Conservation (phyloP, 129 eudicot species). For the Erigeron canadensis region DNA sequence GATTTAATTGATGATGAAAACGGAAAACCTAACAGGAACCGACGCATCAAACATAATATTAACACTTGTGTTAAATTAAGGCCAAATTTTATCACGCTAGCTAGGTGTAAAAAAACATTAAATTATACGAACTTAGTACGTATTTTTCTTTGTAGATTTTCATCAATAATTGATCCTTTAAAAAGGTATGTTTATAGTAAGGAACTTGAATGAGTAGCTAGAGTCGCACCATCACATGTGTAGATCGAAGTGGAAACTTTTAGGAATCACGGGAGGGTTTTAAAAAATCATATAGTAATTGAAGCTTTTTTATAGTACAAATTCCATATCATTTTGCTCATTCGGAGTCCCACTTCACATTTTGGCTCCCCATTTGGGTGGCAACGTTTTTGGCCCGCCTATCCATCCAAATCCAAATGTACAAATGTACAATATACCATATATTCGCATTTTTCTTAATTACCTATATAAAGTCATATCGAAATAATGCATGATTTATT, state of each 20-base stretch:
- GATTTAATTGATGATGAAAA: too few relatives aligned
- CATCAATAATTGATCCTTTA: too few relatives aligned
- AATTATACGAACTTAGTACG: not conserved
- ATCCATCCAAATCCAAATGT: slow-evolving; percentile 5
- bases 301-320: slow-evolving; percentile 20
- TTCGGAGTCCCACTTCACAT: not conserved
- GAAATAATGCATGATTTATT: too few relatives aligned
- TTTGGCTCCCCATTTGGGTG: slow-evolving; percentile 26
- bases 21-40: too few relatives aligned
- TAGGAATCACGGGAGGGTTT: slow-evolving; percentile 31
- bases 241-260: slow-evolving; percentile 23
- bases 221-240: slow-evolving; percentile 14
- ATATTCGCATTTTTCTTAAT: too few relatives aligned
- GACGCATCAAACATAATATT: too few relatives aligned
- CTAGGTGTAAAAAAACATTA: too few relatives aligned
- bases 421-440: too few relatives aligned
- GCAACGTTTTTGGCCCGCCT: slow-evolving; percentile 27
- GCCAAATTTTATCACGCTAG: too few relatives aligned
- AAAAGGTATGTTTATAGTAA: not conserved
- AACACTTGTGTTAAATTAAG: too few relatives aligned
- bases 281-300: slow-evolving; percentile 16
- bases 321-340: slow-evolving; percentile 19
- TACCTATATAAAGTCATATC: too few relatives aligned
- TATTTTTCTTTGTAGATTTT: too few relatives aligned
- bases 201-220: not conserved